Base-by-base conservation (phyloP, 2,329 filamentous ascomycete species). In the Sporothrix variecibatus region DNA sequence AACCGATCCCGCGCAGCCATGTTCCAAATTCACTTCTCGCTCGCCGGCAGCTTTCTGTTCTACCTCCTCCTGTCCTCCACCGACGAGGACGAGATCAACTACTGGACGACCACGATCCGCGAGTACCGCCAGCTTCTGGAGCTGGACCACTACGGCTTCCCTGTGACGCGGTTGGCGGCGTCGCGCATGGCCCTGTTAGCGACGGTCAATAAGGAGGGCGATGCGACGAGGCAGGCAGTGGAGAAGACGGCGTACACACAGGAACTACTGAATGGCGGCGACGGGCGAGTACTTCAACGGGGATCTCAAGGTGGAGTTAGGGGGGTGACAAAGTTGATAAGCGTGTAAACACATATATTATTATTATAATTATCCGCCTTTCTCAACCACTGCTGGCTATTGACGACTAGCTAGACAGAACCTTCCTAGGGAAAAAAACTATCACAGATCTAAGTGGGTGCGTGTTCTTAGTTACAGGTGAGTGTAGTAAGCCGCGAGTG, bases 51-150 rank as follows among this genome's bases (percentile, higher is more conserved):
- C 15, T 62, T 62, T 12, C 28, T 62, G 9, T 62, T 62, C 26
- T 62, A 62, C 58, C 58, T 62, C 28, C 3, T 62, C 1, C 58
- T 62, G 12, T 62, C 58, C 28, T 62, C 58, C 1, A 62, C 58
- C 15, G 58, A 62, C 28, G 58, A 62, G 17, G 58, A 62, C 28
- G 58, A 62, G 58, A 62, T 62, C 3, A 28, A 62, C 28, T 62
- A 62, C 58, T 62, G 58, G 58, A 62, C 58, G 58, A 15, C 58
- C 12, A 62, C 26, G 12, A 62, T 62, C 28, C 58, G 58, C 26
- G 58, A 62, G 58, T 62, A 62, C 58, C 58, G 58, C 26, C 58
- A 62, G 15, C 28, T 62, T 11, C 28, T 62, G 12, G 58, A 62
- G 28, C 58, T 62, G 28, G 58, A 62, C 28, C 26, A 62, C 58